Evolutionary conservation across 139 green algal genomes (phyloP), one percentile per base, ranked within the genome.

Genomic region (Zygnema circumcarinatum): DNA sequence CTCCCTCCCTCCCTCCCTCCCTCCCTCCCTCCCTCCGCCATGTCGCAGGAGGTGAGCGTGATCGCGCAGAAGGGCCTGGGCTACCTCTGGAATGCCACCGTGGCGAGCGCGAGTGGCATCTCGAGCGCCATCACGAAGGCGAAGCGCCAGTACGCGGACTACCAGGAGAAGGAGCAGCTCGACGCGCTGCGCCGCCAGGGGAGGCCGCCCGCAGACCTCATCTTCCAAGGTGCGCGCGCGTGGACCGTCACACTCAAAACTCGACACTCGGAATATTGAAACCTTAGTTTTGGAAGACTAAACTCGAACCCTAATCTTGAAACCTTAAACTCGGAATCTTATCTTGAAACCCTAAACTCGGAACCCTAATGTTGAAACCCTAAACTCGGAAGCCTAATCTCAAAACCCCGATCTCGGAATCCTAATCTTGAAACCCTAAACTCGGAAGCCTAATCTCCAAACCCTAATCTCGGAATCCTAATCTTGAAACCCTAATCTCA

Each of bases 41-140:
- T 78, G 69, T 78, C 69, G 69, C 35, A 78, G 11, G 36, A 79
- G 21, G 80, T 41, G 52, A 32, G 80, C 31, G 56, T 81, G 39
- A 72, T 86, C 32, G 80, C 80, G 52, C 74, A 86, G 80, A 68
- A 86, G n/a, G 80, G 53, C 22, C 22, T 86, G 54, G 76, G 80
- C 52, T 40, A 41, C n/a, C 52, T 86, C 39, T 86, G 53, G 62
- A 86, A 80, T 25, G 80, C 80, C 0, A 86, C 80, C 31, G 54
- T 81, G 31, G 53, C 80, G 1, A 80, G 80, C 54, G 52, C 76
- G 32, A 86, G 54, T 80, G 80, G 62, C n/a, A 86, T 86, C 56
- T 82, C 80, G 31, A 67, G 38, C 25, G 80, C 62, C 41, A 86
- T 86, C 62, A 81, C 36, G 25, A 86, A 84, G n/a, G 80, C 80